These are phyloP conservation scores for Chalaropsis ovoidea DNA, from an alignment of 2,329 filamentous ascomycete genomes.

Conservation along the genomic window DNA sequence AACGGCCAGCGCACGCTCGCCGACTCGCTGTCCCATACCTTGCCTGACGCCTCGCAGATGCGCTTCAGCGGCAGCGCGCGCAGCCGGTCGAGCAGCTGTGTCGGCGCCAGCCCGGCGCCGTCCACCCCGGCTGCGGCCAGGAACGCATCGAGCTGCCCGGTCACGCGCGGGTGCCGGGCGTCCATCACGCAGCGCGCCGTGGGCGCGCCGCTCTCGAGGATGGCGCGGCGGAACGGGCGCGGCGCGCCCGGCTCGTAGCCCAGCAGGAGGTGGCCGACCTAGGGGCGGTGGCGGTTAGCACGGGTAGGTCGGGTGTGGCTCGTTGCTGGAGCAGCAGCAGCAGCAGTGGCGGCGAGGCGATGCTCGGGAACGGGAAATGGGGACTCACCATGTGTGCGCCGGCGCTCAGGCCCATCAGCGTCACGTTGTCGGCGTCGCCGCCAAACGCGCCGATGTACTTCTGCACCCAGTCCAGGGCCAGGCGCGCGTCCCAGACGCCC, in stretches of 20 bases:
- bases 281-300: slow-evolving; percentile 18
- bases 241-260: slow-evolving; percentile 35
- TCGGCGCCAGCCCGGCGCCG: slow-evolving; percentile 35
- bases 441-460: slow-evolving; percentile 51
- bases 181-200: slow-evolving; percentile 45
- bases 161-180: slow-evolving; percentile 47
- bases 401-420: slow-evolving; percentile 51
- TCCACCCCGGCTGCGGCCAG: slow-evolving; percentile 13
- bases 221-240: slow-evolving; percentile 43
- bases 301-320: background rate
- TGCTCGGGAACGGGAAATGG: background rate
- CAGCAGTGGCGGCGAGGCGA: background rate
- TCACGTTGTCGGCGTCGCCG: slow-evolving; percentile 48
- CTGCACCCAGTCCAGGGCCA: slow-evolving; percentile 50
- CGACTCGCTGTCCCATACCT: background rate
- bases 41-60: background rate
- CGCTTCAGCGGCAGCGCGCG: slow-evolving; percentile 38
- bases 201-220: slow-evolving; percentile 49
- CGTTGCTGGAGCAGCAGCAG: background rate
- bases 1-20: slow-evolving; percentile 49
- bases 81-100: slow-evolving; percentile 28
- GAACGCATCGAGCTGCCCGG: slow-evolving; percentile 47
- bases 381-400: slow-evolving; percentile 49
- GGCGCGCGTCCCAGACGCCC: slow-evolving; percentile 53
- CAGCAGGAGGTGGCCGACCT: slow-evolving; percentile 61